These are phyloP conservation scores for Phytophthora constricta DNA, from an alignment of 352 stramenopile species.

Conservation along the genomic window DNA sequence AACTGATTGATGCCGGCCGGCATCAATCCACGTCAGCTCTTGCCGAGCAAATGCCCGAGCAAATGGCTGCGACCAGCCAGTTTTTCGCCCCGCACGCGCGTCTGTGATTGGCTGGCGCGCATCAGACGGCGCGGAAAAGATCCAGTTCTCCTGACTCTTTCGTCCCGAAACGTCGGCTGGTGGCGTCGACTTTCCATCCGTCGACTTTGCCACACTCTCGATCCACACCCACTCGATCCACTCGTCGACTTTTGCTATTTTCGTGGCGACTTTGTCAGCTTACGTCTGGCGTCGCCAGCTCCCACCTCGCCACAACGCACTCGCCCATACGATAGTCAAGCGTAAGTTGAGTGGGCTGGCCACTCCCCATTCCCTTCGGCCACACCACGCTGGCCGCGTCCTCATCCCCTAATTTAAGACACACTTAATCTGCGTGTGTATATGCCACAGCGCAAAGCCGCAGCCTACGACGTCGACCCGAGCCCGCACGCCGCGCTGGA, in stretches of 20 bases:
- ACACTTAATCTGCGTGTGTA: constrained; percentile 2
- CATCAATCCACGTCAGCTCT: too few relatives aligned
- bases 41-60: too few relatives aligned
- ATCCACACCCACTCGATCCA: neutral
- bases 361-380: neutral
- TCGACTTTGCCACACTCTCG: neutral
- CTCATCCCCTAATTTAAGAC: neutral
- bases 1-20: too few relatives aligned
- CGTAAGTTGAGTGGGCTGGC: neutral
- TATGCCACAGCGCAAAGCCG: constrained; percentile 26
- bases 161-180: neutral
- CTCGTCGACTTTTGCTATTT: neutral
- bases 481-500: constrained; percentile 35
- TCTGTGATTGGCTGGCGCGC: neutral
- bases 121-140: constrained; percentile 3
- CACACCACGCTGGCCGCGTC: neutral
- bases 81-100: neutral
- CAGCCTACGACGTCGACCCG: constrained; percentile 32
- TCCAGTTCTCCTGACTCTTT: constrained; percentile 1
- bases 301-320: too few relatives aligned
- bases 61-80: constrained; percentile 4
- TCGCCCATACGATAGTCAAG: too few relatives aligned
- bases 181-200: neutral
- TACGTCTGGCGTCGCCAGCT: too few relatives aligned
- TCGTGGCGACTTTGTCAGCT: neutral